Base-by-base conservation (phyloP, 2,329 filamentous ascomycete genomes). In the Didymella lethalis region DNA sequence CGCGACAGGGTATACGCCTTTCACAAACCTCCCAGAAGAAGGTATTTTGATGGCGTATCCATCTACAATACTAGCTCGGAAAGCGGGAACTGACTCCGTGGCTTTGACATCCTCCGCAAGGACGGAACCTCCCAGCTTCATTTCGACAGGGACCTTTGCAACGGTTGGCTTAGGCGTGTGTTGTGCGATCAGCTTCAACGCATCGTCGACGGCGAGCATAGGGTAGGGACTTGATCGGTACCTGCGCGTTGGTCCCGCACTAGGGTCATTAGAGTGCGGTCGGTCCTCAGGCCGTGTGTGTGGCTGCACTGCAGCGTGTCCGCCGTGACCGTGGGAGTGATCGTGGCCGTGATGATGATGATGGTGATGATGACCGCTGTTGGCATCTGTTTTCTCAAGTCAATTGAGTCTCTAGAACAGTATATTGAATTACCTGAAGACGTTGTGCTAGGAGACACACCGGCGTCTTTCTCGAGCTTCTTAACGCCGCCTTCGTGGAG, bases 41-140 rank as follows among this genome's bases (percentile, higher is more conserved):
- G 75, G 75, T 2, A 77, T 75, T 46, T 69, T 73, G 43, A 78
- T 60, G 0, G 95, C 95, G 72, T 99, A 99, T 1, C 95, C 95
- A 75, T 99, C 95, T 0, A 99, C 95, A 40, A 97, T 98, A 73
- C 94, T 98, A 18, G 95, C 95, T 58, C 93, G 84, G 78, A 96
- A 99, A 0, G 94, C 95, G 0, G 95, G 95, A 0, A 99, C 95
- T 7, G 90, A 87, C 74, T 97, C 94, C 4, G 80, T 79, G 0
- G 95, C 92, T 38, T 82, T 85, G 25, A 99, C 89, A 65, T 96
- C 90, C 72, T 93, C 88, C 0, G 94, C 93, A 1, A 99, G 81
- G 0, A 98, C 89, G 8, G 85, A 86, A 7, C 92, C 92, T 1
- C 94, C 85, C 0, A 98, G 80, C 2, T 79, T 78, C 32, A 84